phyloP scores from a whole-genome alignment of 805 yeast genomes.

The Debaryomyces prosopidis region DNA sequence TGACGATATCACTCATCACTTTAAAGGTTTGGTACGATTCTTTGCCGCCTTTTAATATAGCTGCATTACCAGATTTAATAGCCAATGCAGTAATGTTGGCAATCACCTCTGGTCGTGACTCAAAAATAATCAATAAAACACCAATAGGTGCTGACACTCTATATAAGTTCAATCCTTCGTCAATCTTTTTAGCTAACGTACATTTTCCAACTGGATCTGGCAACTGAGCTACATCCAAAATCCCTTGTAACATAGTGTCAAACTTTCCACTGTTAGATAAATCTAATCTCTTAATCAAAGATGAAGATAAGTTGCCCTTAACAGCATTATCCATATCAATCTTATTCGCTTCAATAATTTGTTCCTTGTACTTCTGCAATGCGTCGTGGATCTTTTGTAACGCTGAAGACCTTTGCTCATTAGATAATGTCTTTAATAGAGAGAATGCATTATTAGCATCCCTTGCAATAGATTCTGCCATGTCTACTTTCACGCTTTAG shows the following conservation, averaged over 20 bases:
- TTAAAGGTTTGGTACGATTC: constrained; percentile 85
- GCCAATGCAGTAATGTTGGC: constrained; percentile 97
- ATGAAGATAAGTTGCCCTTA: constrained; percentile 57
- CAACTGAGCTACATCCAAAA: constrained; percentile 83
- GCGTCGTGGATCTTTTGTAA: constrained; percentile 72
- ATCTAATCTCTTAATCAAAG: constrained; percentile 84
- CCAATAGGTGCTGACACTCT: constrained; percentile 94
- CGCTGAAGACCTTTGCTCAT: constrained; percentile 73
- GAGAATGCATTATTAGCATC: constrained; percentile 84
- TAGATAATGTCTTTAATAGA: constrained; percentile 71
- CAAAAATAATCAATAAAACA: constrained; percentile 87
- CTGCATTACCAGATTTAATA: constrained; percentile 94
- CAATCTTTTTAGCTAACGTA: constrained; percentile 80
- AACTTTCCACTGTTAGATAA: constrained; percentile 79
- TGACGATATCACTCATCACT: constrained; percentile 74
- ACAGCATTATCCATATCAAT: constrained; percentile 73
- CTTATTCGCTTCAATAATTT: constrained; percentile 70
- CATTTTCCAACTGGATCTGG: constrained; percentile 93
- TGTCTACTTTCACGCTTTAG: constrained; percentile 9
- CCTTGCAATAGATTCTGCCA: constrained; percentile 77
- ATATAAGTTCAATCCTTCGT: constrained; percentile 82
- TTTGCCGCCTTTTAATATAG: constrained; percentile 96
- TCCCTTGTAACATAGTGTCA: constrained; percentile 93
- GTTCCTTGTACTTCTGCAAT: constrained; percentile 55
- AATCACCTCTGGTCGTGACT: constrained; percentile 96